These are phyloP conservation scores for Camelina neglecta DNA, from an alignment of 345 rosid genomes.

Conservation along the genomic window DNA sequence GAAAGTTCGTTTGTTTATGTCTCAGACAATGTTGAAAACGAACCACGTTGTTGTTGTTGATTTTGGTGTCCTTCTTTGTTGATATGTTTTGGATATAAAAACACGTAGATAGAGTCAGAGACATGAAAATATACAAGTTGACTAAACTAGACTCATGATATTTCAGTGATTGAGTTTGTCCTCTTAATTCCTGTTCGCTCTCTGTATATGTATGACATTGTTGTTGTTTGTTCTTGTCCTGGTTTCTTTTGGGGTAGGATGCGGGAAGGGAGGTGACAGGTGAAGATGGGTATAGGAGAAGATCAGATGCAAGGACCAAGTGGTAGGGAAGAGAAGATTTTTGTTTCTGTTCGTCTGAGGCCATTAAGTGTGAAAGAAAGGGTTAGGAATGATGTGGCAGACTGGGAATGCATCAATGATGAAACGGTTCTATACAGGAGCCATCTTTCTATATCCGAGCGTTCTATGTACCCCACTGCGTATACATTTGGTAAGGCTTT, in stretches of 20 bases:
- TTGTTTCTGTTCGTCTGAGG: slow-evolving; percentile 86
- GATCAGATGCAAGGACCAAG: slow-evolving; percentile 55
- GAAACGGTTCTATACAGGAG: slow-evolving; percentile 69
- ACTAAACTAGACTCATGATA: slow-evolving; percentile 46
- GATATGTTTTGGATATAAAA: slow-evolving; percentile 25
- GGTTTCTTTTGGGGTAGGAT: slow-evolving; percentile 47
- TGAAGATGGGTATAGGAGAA: slow-evolving; percentile 60
- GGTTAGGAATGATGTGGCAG: slow-evolving; percentile 69
- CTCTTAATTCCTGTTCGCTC: slow-evolving; percentile 1
- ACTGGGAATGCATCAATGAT: slow-evolving; percentile 91
- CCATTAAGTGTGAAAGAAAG: slow-evolving; percentile 85
- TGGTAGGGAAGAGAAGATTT: slow-evolving; percentile 64
- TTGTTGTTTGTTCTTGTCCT: slow-evolving; percentile 41
- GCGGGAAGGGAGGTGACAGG: slow-evolving; percentile 49
- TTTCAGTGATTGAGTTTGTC: slow-evolving; percentile 52
- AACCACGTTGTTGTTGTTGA: slow-evolving; percentile 29
- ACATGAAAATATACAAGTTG: slow-evolving; percentile 45
- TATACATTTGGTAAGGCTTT: slow-evolving; percentile 79
- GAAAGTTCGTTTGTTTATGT: slow-evolving; percentile 43
- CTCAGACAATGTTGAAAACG: slow-evolving; percentile 39
- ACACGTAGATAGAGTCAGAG: slow-evolving; percentile 39
- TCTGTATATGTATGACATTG: slow-evolving; percentile 7
- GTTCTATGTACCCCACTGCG: slow-evolving; percentile 89
- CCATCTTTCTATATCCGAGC: slow-evolving; percentile 76
- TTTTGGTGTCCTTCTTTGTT: slow-evolving; percentile 36